Conservation (phyloP, 2,329 filamentous ascomycete genomes). For the Aspergillus oerlinghausenensis region DNA sequence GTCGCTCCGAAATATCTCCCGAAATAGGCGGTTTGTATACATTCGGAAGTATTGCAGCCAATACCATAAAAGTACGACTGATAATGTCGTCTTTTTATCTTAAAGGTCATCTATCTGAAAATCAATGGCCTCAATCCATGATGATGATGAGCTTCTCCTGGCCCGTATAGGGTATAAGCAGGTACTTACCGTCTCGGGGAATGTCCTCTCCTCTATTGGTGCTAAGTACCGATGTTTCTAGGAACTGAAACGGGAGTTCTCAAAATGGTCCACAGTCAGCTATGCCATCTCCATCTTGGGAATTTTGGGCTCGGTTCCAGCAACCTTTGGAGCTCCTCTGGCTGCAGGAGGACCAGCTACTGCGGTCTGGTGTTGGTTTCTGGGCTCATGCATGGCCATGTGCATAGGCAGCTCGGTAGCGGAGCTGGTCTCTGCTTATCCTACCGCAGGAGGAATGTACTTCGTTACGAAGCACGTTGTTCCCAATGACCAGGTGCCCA, state of each 20-base stretch:
- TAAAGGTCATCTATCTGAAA: background rate
- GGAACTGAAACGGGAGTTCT: conserved; percentile 61
- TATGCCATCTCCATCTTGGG: conserved; percentile 64
- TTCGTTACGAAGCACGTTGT: conserved; percentile 64
- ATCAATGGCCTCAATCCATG: conserved; percentile 42
- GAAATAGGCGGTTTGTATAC: background rate
- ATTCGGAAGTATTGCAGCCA: background rate
- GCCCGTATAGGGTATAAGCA: conserved; percentile 61
- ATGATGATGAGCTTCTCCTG: conserved; percentile 58
- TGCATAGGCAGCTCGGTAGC: conserved; percentile 63
- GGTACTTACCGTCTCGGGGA: conserved; percentile 34
- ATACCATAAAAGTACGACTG: background rate
- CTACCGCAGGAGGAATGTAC: conserved; percentile 64
- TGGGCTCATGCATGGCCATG: conserved; percentile 60
- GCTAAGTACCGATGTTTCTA: conserved; percentile 21
- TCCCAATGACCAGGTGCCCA: conserved; percentile 55
- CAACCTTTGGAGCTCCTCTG: conserved; percentile 58
- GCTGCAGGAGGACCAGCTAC: conserved; percentile 58
- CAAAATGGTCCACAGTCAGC: conserved; percentile 62
- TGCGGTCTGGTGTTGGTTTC: conserved; percentile 62
- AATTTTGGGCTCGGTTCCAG: conserved; percentile 61
- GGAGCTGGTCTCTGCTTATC: conserved; percentile 62
- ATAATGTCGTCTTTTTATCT: background rate
- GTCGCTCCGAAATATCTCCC: conserved; percentile 19
- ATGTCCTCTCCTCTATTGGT: background rate